phyloP scores from a whole-genome alignment of 176 grass and related monocot species.

The Carex littledalei region DNA sequence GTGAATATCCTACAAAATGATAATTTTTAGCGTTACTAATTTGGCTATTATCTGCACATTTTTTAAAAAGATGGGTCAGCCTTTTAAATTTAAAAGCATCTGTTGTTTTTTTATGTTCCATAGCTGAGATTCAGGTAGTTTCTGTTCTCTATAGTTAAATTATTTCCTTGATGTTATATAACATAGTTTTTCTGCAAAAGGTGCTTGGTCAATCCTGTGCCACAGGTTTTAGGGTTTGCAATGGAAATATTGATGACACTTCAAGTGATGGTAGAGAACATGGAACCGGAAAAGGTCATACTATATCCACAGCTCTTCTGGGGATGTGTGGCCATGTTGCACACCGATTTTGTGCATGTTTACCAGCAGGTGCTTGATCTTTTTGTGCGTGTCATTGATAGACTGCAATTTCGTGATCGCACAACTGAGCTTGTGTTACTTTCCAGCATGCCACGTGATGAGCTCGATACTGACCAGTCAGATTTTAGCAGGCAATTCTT shows the following conservation, averaged over 20 bases:
- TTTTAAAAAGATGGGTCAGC: not conserved
- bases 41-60: not conserved
- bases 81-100: not conserved
- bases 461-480: slow-evolving; percentile 62
- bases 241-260: slow-evolving; percentile 94
- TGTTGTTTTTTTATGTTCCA: not conserved
- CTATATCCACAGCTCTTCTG: slow-evolving; percentile 99
- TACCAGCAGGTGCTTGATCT: slow-evolving; percentile 90
- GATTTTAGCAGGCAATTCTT: slow-evolving; percentile 64
- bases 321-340: slow-evolving; percentile 96
- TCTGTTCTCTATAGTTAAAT: not conserved
- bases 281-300: slow-evolving; percentile 95
- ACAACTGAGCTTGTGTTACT: slow-evolving; percentile 88
- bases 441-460: slow-evolving; percentile 93
- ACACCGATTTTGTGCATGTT: slow-evolving; percentile 91
- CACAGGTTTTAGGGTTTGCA: slow-evolving; percentile 71
- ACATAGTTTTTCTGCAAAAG: slow-evolving; percentile 25
- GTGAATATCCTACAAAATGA: not conserved
- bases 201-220: slow-evolving; percentile 90
- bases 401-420: slow-evolving; percentile 69
- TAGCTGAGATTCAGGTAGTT: not conserved
- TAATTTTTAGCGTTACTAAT: not conserved
- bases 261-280: slow-evolving; percentile 97
- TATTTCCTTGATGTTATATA: slow-evolving; percentile 2
- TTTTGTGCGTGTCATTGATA: slow-evolving; percentile 77